Percentiles rank a stretch among this genome's conserved stretches.
These are phyloP conservation scores for Macaranga tanarius DNA, from an alignment of 441 rosid genomes.

Conservation along the genomic window DNA sequence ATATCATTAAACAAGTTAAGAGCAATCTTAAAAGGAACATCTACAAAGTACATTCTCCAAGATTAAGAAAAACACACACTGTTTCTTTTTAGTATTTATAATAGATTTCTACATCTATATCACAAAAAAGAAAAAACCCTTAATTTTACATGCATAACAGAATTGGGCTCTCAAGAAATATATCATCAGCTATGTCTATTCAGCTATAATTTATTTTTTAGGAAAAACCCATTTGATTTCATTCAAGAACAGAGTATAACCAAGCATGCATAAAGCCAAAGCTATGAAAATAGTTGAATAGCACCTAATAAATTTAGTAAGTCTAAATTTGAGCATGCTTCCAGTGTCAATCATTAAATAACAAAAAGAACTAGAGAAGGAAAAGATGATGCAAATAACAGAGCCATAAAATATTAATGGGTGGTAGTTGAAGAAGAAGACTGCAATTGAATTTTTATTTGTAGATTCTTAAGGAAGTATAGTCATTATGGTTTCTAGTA, in stretches of 20 bases:
- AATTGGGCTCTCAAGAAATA: not conserved
- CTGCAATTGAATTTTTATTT: not conserved
- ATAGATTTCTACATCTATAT: too few relatives aligned
- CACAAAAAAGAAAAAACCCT: not conserved
- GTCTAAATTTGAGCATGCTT: not conserved
- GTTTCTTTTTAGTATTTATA: not conserved
- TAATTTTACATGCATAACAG: not conserved
- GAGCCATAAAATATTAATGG: not conserved
- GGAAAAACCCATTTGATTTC: not conserved
- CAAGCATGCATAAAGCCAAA: not conserved
- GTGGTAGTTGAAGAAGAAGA: not conserved
- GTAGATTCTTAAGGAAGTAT: slow-evolving; percentile 4
- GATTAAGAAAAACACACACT: too few relatives aligned
- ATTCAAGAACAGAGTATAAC: not conserved
- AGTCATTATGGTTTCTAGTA: not conserved
- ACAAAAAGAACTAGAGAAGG: slow-evolving; percentile 13
- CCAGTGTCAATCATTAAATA: slow-evolving; percentile 2
- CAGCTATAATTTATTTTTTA: not conserved
- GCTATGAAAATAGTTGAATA: slow-evolving; percentile 1
- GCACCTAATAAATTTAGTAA: not conserved
- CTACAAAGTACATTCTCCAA: too few relatives aligned
- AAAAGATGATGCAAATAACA: slow-evolving; percentile 7
- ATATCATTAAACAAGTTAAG: not conserved
- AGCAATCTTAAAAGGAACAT: not conserved
- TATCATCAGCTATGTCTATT: not conserved